Percentiles rank a stretch among this genome's conserved stretches.
These are phyloP conservation scores for Globomyces pollinis-pini DNA, from an alignment of 192 early-diverging fungal species.

Conservation along the genomic window DNA sequence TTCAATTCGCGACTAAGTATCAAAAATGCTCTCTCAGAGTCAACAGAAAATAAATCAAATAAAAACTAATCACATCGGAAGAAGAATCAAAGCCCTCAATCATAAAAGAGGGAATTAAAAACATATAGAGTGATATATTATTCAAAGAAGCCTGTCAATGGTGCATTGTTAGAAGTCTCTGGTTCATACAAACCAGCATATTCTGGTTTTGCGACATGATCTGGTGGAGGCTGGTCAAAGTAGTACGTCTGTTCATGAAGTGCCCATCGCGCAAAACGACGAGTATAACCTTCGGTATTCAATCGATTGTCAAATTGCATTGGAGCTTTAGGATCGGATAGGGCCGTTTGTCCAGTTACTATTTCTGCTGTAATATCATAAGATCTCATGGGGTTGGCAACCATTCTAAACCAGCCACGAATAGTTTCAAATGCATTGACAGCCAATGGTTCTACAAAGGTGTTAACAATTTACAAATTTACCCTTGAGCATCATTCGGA, in stretches of 20 bases:
- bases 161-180: constrained; percentile 6
- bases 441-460: constrained; percentile 72
- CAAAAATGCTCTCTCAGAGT: no score
- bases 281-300: constrained; percentile 17
- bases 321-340: constrained; percentile 41
- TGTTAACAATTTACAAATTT: neutral
- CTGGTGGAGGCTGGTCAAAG: constrained; percentile 16
- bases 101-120: neutral
- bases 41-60: no score
- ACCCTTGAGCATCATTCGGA: constrained; percentile 78
- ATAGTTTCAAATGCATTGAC: constrained; percentile 85
- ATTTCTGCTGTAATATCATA: constrained; percentile 81
- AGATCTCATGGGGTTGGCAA: constrained; percentile 83
- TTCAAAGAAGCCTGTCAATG: neutral
- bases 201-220: constrained; percentile 27
- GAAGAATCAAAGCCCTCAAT: neutral
- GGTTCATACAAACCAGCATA: constrained; percentile 20
- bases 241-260: constrained; percentile 77
- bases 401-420: constrained; percentile 76
- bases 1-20: no score
- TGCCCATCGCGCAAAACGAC: constrained; percentile 69
- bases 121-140: neutral
- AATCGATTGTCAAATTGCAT: constrained; percentile 25
- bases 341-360: constrained; percentile 38
- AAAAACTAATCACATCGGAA: no score